Evolutionary conservation across 129 eudicot species (phyloP).

Genomic region (Tagetes patula): DNA sequence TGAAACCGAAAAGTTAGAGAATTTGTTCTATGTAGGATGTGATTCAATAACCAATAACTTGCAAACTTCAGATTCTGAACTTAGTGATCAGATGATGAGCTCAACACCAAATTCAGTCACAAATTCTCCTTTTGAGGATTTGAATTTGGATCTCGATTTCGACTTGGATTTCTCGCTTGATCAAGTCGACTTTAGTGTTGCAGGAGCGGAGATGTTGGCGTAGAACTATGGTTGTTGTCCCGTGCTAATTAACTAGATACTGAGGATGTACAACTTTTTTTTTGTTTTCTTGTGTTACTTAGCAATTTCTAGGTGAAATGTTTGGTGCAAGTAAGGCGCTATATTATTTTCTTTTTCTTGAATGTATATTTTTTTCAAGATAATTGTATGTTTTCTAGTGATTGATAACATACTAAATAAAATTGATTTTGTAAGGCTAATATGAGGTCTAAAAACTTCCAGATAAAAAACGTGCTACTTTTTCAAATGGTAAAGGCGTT

Average conservation of each 20-base stretch:
- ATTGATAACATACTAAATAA: constrained; percentile 3
- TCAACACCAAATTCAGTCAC: constrained; percentile 52
- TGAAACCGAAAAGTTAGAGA: constrained; percentile 41
- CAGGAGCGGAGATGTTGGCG: constrained; percentile 35
- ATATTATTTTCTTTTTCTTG: constrained; percentile 14
- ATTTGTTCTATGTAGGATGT: constrained; percentile 29
- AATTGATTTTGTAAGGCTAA: constrained; percentile 1
- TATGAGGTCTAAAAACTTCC: too few species aligned
- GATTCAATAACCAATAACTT: constrained; percentile 10
- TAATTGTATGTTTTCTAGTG: constrained; percentile 11
- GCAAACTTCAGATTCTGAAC: constrained; percentile 47
- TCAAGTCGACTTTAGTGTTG: constrained; percentile 40
- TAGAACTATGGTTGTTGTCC: not conserved
- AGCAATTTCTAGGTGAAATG: constrained; percentile 20
- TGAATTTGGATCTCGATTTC: not conserved
- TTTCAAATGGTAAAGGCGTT: too few species aligned
- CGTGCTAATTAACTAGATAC: not conserved
- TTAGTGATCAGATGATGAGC: constrained; percentile 39
- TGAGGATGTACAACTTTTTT: constrained; percentile 22
- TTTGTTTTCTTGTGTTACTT: not conserved
- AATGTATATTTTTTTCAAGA: constrained; percentile 30
- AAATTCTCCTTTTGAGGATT: constrained; percentile 45
- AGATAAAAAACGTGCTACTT: too few species aligned
- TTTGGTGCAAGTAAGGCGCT: constrained; percentile 15
- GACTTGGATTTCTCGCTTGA: constrained; percentile 47